phyloP scores from a whole-genome alignment of 495 filamentous ascomycete species.

The Aspergillus nidulans region DNA sequence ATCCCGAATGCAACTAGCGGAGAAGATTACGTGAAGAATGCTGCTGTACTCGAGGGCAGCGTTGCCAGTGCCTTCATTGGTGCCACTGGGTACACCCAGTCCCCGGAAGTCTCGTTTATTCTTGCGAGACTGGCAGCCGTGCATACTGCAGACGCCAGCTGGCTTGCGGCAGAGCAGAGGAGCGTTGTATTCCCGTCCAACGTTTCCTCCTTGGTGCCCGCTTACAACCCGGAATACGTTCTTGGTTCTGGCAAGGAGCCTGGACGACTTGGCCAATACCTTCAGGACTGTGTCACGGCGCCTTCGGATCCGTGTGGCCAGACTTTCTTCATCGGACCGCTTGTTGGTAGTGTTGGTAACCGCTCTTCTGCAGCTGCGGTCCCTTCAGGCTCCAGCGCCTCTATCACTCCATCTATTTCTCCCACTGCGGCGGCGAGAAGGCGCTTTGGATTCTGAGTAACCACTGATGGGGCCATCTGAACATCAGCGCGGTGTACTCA shows the following conservation, averaged over 20 bases:
- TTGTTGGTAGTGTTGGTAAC: constrained; percentile 19
- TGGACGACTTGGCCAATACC: constrained; percentile 27
- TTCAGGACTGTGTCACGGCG: constrained; percentile 24
- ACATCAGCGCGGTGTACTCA: too few species aligned
- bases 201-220: constrained; percentile 20
- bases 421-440: constrained; percentile 4
- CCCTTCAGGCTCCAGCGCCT: background rate
- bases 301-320: constrained; percentile 23
- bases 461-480: background rate
- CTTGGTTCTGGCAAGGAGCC: constrained; percentile 19
- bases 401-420: constrained; percentile 10
- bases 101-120: constrained; percentile 33
- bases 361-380: background rate
- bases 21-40: constrained; percentile 18
- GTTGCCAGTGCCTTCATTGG: constrained; percentile 29
- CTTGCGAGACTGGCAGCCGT: constrained; percentile 29
- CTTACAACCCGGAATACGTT: constrained; percentile 25
- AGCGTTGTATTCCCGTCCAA: constrained; percentile 24
- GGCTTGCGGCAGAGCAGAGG: constrained; percentile 24
- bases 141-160: constrained; percentile 24
- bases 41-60: constrained; percentile 22
- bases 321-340: constrained; percentile 20
- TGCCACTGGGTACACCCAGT: constrained; percentile 28
- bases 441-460: background rate
- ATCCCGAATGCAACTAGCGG: constrained; percentile 18